Base-by-base conservation (phyloP, 164 flowering plant species). In the Dillenia turbinata region DNA sequence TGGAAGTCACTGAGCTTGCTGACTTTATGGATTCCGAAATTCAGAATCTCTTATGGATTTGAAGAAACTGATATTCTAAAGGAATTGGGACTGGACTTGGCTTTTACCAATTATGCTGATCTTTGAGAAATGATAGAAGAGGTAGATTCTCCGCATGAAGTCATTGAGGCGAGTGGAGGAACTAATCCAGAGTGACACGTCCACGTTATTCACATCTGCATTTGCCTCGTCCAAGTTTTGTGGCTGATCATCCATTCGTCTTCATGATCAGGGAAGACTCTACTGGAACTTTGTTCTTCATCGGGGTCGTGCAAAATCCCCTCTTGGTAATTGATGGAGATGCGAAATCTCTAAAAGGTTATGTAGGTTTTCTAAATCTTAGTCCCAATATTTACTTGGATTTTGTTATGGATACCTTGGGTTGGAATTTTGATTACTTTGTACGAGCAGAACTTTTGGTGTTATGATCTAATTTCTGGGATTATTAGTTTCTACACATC, bases 231-330 rank as follows among this genome's bases (percentile, higher is more conserved):
- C 8, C 54, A 22, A 59, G 57, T 49, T 73, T 77, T 17, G 66
- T 77, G 0, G 80, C 73, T 43, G 77, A 77, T 44, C 77, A 73
- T 49, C 77, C 80, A 0, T 77, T 77, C 57, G 2, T 71, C 60
- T 77, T 73, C 44, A 11, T 70, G 47, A 57, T 77, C 0, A 70
- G 74, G 52, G 77, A 76, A 51, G 75, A 70, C 44, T 19, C 11
- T 7, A 55, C 63, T 11, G 66, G 70, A 10, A 40, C 54, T 5
- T 56, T 71, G 15, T 44, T 73, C 13, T 77, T 77, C 46, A 40
- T 62, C 10, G 80, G 80, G 10, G 55, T 33, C 8, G 67, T 76
- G n/a, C 26, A 63, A 24, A 61, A 76, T 61, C 79, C 79, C 14
- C 47, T 63, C 8, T 1, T n/a, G n/a, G n/a, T n/a, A n/a, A n/a